phyloP scores from a whole-genome alignment of 75 land plant genomes.

The Cupressus sempervirens region DNA sequence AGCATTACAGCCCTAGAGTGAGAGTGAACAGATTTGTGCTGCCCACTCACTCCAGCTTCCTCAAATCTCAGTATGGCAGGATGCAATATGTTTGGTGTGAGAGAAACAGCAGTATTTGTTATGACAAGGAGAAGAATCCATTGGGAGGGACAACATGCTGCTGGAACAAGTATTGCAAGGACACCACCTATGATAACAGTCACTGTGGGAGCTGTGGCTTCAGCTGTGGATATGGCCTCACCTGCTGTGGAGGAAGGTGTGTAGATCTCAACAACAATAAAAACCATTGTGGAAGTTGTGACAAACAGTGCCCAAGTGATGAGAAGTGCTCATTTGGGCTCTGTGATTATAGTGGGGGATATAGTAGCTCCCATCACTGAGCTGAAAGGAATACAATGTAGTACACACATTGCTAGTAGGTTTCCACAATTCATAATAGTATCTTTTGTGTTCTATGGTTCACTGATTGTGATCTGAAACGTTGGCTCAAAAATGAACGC shows the following conservation, averaged over 20 bases:
- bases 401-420: no score
- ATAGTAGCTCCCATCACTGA: neutral
- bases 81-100: slow-evolving; percentile 15
- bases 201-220: slow-evolving; percentile 33
- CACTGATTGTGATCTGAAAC: no score
- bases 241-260: slow-evolving; percentile 35
- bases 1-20: neutral
- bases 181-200: slow-evolving; percentile 13
- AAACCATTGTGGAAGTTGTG: slow-evolving; percentile 28
- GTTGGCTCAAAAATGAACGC: no score
- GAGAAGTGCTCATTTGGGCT: slow-evolving; percentile 24
- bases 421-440: no score
- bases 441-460: no score
- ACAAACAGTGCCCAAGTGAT: slow-evolving; percentile 11
- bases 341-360: slow-evolving; percentile 28
- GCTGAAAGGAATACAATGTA: neutral
- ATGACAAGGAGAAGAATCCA: slow-evolving; percentile 23
- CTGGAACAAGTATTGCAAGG: slow-evolving; percentile 29
- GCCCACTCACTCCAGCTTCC: slow-evolving; percentile 27
- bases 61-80: slow-evolving; percentile 17
- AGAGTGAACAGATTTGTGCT: neutral
- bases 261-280: slow-evolving; percentile 23
- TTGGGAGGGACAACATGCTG: slow-evolving; percentile 29
- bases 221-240: slow-evolving; percentile 17
- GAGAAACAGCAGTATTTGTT: slow-evolving; percentile 15